These are phyloP conservation scores for Penstemon eatonii DNA, from an alignment of 257 asterid species.

Conservation along the genomic window DNA sequence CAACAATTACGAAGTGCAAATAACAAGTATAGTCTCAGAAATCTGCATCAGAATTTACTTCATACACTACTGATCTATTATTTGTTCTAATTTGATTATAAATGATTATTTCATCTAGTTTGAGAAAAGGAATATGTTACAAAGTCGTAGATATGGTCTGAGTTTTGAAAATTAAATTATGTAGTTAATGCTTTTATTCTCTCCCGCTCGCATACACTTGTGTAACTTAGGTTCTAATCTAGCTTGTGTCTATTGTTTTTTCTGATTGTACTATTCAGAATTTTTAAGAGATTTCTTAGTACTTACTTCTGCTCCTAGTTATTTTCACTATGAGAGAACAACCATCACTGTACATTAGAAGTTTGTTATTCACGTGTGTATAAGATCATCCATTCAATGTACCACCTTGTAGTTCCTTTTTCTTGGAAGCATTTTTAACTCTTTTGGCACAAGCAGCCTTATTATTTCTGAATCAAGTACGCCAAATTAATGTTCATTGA, in stretches of 20 bases:
- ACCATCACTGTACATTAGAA: slow-evolving; percentile 1
- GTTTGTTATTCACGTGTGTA: slow-evolving; percentile 9
- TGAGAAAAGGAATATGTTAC: slow-evolving; percentile 14
- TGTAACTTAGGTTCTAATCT: no score
- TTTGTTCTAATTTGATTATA: slow-evolving; percentile 16
- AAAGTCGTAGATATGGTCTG: slow-evolving; percentile 10
- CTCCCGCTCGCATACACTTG: no score
- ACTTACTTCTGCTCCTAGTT: not conserved
- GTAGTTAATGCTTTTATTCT: slow-evolving; percentile 11
- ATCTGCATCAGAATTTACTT: slow-evolving; percentile 16
- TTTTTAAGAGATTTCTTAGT: no score
- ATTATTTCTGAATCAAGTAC: slow-evolving; percentile 8
- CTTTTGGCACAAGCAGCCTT: not conserved
- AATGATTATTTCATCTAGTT: not conserved
- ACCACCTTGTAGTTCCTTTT: slow-evolving; percentile 11
- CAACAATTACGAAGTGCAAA: slow-evolving; percentile 89
- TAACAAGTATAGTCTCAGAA: slow-evolving; percentile 63
- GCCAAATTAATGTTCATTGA: not conserved
- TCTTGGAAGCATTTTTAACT: not conserved
- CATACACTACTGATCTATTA: slow-evolving; percentile 22
- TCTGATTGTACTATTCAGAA: no score
- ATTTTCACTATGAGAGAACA: slow-evolving; percentile 16
- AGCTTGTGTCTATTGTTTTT: no score
- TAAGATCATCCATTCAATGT: slow-evolving; percentile 12
- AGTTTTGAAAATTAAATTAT: slow-evolving; percentile 8